These are phyloP conservation scores for Quercus mongolica DNA, from an alignment of 306 rosid genomes.

Conservation along the genomic window DNA sequence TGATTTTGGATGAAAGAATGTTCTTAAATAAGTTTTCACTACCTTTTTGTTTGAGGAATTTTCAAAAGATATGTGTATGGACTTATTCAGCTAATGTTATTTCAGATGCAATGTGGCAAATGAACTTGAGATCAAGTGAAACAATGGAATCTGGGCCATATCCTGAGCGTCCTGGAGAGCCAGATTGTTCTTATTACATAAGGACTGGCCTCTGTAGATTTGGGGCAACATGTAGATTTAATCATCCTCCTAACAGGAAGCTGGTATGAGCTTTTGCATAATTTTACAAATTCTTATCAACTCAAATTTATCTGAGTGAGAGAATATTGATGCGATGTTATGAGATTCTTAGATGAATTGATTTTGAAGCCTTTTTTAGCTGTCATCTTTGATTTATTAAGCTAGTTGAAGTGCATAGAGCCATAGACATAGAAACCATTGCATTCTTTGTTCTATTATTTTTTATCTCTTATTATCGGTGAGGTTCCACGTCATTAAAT, in stretches of 20 bases:
- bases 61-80: conserved; percentile 8
- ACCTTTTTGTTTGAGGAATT: conserved; percentile 2
- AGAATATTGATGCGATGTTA: background rate
- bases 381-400: background rate
- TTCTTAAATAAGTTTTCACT: conserved; percentile 5
- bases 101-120: conserved; percentile 94
- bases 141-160: conserved; percentile 83
- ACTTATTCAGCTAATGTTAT: conserved; percentile 25
- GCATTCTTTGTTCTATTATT: background rate
- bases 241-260: conserved; percentile 94
- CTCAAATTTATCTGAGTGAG: conserved; percentile 1
- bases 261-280: conserved; percentile 59
- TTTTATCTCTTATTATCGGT: background rate
- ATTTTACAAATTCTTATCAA: conserved; percentile 9
- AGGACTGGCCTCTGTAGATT: conserved; percentile 96
- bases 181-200: conserved; percentile 93
- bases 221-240: conserved; percentile 92
- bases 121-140: conserved; percentile 85
- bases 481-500: too few relatives aligned
- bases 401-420: background rate
- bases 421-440: conserved; percentile 1
- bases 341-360: background rate
- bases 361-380: background rate
- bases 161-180: conserved; percentile 94
- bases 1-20: conserved; percentile 9